Conservation (phyloP, 352 stramenopile genomes). For the Phytophthora pistaciae region DNA sequence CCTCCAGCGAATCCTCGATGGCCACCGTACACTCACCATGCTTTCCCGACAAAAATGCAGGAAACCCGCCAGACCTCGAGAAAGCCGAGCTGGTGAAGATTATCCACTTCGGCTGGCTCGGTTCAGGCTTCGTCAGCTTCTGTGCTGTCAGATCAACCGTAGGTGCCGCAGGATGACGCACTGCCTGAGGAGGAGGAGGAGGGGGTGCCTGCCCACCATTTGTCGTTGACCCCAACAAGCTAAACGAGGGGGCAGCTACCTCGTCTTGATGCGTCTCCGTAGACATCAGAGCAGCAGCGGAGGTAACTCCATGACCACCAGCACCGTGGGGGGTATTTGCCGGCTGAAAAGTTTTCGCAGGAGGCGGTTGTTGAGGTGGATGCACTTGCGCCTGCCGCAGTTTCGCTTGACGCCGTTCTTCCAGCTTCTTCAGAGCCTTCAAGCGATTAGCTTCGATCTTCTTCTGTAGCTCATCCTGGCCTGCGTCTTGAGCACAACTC, state of each 20-base stretch:
- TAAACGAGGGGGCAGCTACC: slow-evolving; percentile 19
- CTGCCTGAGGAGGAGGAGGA: slow-evolving; percentile 1
- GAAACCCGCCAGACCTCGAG: slow-evolving; percentile 34
- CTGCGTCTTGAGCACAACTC: background rate
- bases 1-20: slow-evolving; percentile 56
- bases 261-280: slow-evolving; percentile 11
- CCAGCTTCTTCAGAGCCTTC: slow-evolving; percentile 66
- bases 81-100: slow-evolving; percentile 48
- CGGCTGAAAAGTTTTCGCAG: slow-evolving; percentile 1
- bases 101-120: slow-evolving; percentile 20
- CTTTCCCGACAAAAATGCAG: slow-evolving; percentile 28
- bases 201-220: background rate
- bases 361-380: background rate
- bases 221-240: slow-evolving; percentile 15
- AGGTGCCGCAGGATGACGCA: background rate
- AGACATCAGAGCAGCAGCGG: slow-evolving; percentile 12
- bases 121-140: slow-evolving; percentile 7
- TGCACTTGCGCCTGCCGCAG: slow-evolving; percentile 16
- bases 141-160: slow-evolving; percentile 27
- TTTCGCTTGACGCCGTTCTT: slow-evolving; percentile 47
- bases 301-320: slow-evolving; percentile 4
- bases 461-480: slow-evolving; percentile 35
- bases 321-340: background rate
- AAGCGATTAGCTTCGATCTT: slow-evolving; percentile 80
- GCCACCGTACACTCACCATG: slow-evolving; percentile 27